A percentile compares a stretch with the other conserved stretches of the same genome.
Evolutionary conservation across 495 filamentous ascomycete genomes (phyloP).

Genomic region (Aspergillus cristatus): DNA sequence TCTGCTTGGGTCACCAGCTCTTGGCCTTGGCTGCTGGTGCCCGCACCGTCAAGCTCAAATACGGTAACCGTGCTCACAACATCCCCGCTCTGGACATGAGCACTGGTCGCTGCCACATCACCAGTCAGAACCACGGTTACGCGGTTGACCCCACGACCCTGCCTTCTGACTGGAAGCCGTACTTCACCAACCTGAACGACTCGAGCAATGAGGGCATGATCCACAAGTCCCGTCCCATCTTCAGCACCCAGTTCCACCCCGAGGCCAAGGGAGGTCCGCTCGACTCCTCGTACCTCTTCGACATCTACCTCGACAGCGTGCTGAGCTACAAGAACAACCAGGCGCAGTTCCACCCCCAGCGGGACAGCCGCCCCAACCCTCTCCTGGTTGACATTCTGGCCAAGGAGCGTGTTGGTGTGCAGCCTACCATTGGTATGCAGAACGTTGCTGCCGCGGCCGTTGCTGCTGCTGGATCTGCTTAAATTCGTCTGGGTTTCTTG

Average conservation of each 20-base stretch:
- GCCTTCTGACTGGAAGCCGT: constrained; percentile 83
- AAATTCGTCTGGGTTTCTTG: too few species aligned
- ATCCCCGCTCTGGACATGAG: constrained; percentile 91
- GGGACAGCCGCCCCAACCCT: constrained; percentile 75
- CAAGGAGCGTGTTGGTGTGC: constrained; percentile 90
- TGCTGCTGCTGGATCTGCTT: constrained; percentile 25
- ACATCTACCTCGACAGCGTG: constrained; percentile 88
- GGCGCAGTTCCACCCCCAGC: constrained; percentile 49
- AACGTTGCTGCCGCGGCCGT: constrained; percentile 36
- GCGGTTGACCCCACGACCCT: constrained; percentile 85
- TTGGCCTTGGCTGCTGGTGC: constrained; percentile 68
- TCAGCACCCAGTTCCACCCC: constrained; percentile 96
- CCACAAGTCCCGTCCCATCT: constrained; percentile 91
- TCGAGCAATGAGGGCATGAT: constrained; percentile 94
- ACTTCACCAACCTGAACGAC: constrained; percentile 96
- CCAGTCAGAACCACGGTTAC: constrained; percentile 96
- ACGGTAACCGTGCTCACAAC: constrained; percentile 96
- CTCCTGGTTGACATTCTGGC: constrained; percentile 82
- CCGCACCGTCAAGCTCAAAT: constrained; percentile 87
- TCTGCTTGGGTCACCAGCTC: constrained; percentile 91
- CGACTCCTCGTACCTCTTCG: constrained; percentile 90
- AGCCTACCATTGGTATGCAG: constrained; percentile 51
- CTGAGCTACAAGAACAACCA: constrained; percentile 78
- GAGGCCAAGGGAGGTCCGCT: constrained; percentile 94
- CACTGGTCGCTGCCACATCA: constrained; percentile 96